These are phyloP conservation scores for Gentiana straminea DNA, from an alignment of 257 asterid species.

Conservation along the genomic window DNA sequence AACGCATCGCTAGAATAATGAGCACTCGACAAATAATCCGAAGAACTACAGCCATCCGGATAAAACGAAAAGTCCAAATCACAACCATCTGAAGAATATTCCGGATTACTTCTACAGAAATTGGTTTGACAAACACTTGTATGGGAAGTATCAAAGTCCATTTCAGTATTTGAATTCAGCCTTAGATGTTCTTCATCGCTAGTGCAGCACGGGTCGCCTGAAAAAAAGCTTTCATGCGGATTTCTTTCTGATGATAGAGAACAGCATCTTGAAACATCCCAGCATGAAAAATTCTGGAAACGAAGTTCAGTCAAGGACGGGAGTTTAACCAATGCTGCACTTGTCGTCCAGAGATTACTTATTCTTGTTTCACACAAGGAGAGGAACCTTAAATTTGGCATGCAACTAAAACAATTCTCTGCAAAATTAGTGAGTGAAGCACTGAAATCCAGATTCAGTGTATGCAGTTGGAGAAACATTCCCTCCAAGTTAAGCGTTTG, in stretches of 20 bases:
- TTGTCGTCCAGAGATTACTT: constrained; percentile 80
- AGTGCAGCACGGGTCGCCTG: constrained; percentile 22
- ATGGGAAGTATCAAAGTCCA: constrained; percentile 16
- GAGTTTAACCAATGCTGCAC: constrained; percentile 68
- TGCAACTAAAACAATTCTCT: constrained; percentile 69
- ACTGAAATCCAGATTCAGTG: constrained; percentile 85
- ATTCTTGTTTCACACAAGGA: constrained; percentile 83
- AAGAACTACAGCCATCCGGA: constrained; percentile 21
- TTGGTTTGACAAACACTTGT: constrained; percentile 25
- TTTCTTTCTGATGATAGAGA: constrained; percentile 30
- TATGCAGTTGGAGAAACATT: constrained; percentile 41
- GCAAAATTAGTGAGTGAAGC: constrained; percentile 70
- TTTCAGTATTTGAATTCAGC: constrained; percentile 27
- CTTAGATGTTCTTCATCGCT: constrained; percentile 27
- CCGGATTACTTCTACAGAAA: constrained; percentile 33
- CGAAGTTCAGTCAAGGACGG: constrained; percentile 71
- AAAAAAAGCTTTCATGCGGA: constrained; percentile 20
- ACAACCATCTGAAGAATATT: constrained; percentile 69
- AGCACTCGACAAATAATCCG: constrained; percentile 30
- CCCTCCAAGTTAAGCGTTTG: constrained; percentile 80
- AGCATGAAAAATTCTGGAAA: constrained; percentile 47
- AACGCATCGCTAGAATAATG: constrained; percentile 43
- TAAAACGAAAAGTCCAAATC: constrained; percentile 63
- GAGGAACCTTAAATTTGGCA: constrained; percentile 74
- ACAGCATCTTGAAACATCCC: constrained; percentile 24